A percentile compares a stretch with the other conserved stretches of the same genome.
phyloP scores from a whole-genome alignment of 768 basidiomycete species.

The Kwoniella bestiolae region DNA sequence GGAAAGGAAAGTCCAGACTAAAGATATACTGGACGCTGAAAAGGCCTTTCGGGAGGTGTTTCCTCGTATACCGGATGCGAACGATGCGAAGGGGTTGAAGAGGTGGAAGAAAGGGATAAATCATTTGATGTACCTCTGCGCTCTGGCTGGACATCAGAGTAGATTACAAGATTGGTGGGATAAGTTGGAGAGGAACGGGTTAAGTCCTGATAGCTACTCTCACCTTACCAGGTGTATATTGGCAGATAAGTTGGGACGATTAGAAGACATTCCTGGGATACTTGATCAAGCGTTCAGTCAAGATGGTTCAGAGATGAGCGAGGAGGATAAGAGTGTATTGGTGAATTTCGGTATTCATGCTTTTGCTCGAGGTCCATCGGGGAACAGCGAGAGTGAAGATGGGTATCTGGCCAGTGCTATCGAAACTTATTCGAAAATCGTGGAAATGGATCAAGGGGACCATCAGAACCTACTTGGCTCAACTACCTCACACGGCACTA shows the following conservation, averaged over 20 bases:
- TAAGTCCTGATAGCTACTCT: constrained; percentile 31
- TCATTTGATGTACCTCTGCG: constrained; percentile 44
- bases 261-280: constrained; percentile 19
- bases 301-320: not conserved
- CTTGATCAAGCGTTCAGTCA: constrained; percentile 5
- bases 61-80: not conserved
- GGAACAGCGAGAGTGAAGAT: not conserved
- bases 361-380: constrained; percentile 23
- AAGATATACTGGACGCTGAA: constrained; percentile 23
- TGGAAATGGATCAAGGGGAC: constrained; percentile 1
- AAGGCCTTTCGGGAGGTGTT: constrained; percentile 14
- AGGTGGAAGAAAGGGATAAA: constrained; percentile 22
- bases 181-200: not conserved
- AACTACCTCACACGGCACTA: too few relatives aligned
- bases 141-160: constrained; percentile 22
- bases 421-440: constrained; percentile 28
- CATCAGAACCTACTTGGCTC: constrained; percentile 4
- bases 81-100: not conserved
- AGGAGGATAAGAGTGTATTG: constrained; percentile 24
- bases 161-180: constrained; percentile 29
- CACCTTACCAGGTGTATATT: constrained; percentile 32
- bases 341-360: constrained; percentile 39
- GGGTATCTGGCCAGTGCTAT: constrained; percentile 39
- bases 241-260: constrained; percentile 19
- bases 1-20: constrained; percentile 10